These are phyloP conservation scores for Phytopythium kandeliae DNA, from an alignment of 352 stramenopile genomes.

Conservation along the genomic window DNA sequence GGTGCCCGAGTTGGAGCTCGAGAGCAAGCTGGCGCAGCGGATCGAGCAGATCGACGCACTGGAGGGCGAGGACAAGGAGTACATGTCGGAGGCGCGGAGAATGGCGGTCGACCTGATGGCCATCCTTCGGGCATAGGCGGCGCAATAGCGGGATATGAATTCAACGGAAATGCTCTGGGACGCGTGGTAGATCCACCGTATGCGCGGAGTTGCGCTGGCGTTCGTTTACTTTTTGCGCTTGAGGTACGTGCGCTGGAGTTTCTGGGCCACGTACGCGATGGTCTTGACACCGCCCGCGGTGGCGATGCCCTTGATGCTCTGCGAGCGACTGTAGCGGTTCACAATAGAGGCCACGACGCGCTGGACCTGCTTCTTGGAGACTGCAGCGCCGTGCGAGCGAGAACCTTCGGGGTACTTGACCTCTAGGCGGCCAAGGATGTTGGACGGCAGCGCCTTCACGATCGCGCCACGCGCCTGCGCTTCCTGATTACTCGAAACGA, in stretches of 20 bases:
- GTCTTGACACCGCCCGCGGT: conserved; percentile 80
- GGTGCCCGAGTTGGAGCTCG: conserved; percentile 33
- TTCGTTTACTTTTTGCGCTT: conserved; percentile 21
- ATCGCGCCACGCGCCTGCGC: conserved; percentile 30
- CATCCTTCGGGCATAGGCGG: conserved; percentile 17
- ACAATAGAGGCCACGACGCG: conserved; percentile 62
- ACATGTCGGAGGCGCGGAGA: conserved; percentile 51
- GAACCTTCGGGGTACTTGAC: conserved; percentile 20
- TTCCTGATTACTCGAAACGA: conserved; percentile 46
- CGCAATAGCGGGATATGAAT: neutral
- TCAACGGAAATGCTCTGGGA: neutral
- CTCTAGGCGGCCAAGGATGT: conserved; percentile 32
- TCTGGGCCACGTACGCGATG: conserved; percentile 75
- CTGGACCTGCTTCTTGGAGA: conserved; percentile 66
- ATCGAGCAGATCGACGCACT: conserved; percentile 61
- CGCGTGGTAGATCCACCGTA: too few relatives aligned
- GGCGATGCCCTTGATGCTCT: conserved; percentile 87
- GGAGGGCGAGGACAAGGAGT: conserved; percentile 64
- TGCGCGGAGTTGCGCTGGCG: neutral
- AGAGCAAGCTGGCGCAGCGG: conserved; percentile 39
- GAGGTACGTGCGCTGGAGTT: conserved; percentile 84
- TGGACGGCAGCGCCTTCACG: conserved; percentile 45
- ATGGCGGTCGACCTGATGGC: conserved; percentile 49
- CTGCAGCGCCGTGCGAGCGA: conserved; percentile 15
- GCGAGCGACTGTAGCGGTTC: conserved; percentile 76